Evolutionary conservation across 331 rosid species (phyloP), one percentile per base, ranked within the genome.

Genomic region (Prunus yedoensis): DNA sequence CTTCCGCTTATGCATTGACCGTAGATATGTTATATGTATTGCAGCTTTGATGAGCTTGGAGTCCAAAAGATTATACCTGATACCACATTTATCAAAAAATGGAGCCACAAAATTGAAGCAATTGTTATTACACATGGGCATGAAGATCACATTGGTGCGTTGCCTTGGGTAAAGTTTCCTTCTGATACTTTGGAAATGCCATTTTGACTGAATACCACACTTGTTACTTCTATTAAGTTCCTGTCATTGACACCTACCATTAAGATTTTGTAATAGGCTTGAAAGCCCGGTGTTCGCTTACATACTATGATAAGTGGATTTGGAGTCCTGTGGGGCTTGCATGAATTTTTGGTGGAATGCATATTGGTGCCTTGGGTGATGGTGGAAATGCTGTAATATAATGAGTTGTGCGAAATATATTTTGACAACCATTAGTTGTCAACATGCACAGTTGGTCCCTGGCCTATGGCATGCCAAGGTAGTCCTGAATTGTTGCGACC

Each of bases 101-200:
- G 97, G 99, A 92, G 87, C 70, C 97, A 94, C 85, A 94, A 94
- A 85, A 94, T 94, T 72, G 99, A 94, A 79, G 99, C 99, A 11
- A 86, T 94, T 74, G 83, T 94, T 66, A 92, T 94, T 68, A 94
- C 99, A 11, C 99, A 94, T 68, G 99, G 99, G 60, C 99, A 94
- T 47, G 99, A 94, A 87, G 99, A 92, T 82, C 99, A 94, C 89
- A 94, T 92, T 27, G 99, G 97, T 88, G 99, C 99, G 80, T 89
- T 94, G 93, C 99, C 99, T 74, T 94, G 99, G 99, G 99, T 94
- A 92, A 85, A 83, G 85, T 74, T 84, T 85, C 90, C 70, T 86
- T 77, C 85, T 80, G 68, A 78, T 63, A 78, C 79, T 32, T 23
- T 70, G 54, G 17, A 64, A 68, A 63, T 78, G 56, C 35, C 78